Percentiles rank a stretch among this genome's conserved stretches.
Conservation (phyloP, 192 early-diverging fungal species). For the Phlyctochytrium bullatum region DNA sequence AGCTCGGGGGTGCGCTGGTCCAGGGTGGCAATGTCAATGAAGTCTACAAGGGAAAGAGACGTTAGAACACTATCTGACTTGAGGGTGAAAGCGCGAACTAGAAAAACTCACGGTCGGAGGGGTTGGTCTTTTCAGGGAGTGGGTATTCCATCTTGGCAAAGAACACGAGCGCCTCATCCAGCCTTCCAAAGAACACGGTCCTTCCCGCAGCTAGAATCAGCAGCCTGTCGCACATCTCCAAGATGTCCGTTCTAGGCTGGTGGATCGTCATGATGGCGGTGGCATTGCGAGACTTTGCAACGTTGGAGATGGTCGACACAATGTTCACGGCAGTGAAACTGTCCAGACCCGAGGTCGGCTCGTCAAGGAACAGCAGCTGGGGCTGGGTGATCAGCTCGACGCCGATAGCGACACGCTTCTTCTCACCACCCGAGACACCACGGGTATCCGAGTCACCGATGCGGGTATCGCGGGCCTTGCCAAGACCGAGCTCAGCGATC, state of each 20-base stretch:
- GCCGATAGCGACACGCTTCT: slow-evolving; percentile 69
- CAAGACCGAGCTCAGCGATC: slow-evolving; percentile 33
- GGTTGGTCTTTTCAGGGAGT: slow-evolving; percentile 2
- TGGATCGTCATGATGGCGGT: slow-evolving; percentile 81
- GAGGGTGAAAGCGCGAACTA: background rate
- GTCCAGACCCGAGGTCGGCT: slow-evolving; percentile 58
- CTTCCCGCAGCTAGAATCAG: slow-evolving; percentile 64
- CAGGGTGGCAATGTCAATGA: slow-evolving; percentile 47
- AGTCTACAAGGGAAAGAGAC: slow-evolving; percentile 66
- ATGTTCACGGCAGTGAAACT: slow-evolving; percentile 61
- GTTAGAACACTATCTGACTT: slow-evolving; percentile 46
- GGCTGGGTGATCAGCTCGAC: slow-evolving; percentile 68
- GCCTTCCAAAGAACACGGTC: slow-evolving; percentile 59
- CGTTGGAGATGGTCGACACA: slow-evolving; percentile 42
- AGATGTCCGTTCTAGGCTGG: slow-evolving; percentile 78
- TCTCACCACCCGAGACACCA: slow-evolving; percentile 75
- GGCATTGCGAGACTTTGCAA: slow-evolving; percentile 18
- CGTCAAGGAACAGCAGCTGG: slow-evolving; percentile 60
- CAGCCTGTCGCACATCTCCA: slow-evolving; percentile 76
- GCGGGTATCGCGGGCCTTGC: slow-evolving; percentile 29
- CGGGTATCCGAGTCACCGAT: slow-evolving; percentile 30
- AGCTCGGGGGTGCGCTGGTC: slow-evolving; percentile 38
- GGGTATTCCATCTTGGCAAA: slow-evolving; percentile 50
- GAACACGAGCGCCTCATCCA: slow-evolving; percentile 37
- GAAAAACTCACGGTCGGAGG: background rate